phyloP scores from a whole-genome alignment of 2,329 filamentous ascomycete species.

The Nothophoma quercina region DNA sequence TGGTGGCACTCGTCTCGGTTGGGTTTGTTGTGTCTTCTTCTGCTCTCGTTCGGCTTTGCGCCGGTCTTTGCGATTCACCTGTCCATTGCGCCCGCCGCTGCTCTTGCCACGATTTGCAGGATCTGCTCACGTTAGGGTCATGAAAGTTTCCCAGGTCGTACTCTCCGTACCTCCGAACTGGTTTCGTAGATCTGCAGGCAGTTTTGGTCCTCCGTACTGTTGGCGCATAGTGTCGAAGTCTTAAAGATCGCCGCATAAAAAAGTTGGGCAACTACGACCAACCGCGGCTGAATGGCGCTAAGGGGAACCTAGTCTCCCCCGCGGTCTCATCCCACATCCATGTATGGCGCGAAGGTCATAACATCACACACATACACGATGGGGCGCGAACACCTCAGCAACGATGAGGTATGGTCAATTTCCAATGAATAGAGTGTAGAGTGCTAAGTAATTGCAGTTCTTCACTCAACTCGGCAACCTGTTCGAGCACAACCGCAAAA shows the following conservation, averaged over 20 bases:
- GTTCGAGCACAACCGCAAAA: slow-evolving; percentile 71
- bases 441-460: slow-evolving; percentile 63
- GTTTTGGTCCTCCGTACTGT: slow-evolving; percentile 51
- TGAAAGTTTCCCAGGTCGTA: background rate
- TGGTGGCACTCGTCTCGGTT: slow-evolving; percentile 9
- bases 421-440: no score
- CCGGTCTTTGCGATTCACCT: slow-evolving; percentile 66
- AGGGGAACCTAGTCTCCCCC: slow-evolving; percentile 23
- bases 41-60: slow-evolving; percentile 70
- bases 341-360: slow-evolving; percentile 33
- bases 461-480: slow-evolving; percentile 73
- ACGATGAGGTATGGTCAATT: slow-evolving; percentile 66
- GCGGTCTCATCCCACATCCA: slow-evolving; percentile 27
- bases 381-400: slow-evolving; percentile 62
- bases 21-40: slow-evolving; percentile 61
- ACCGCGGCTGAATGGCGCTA: slow-evolving; percentile 11
- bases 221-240: slow-evolving; percentile 47
- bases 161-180: slow-evolving; percentile 49
- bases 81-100: slow-evolving; percentile 37
- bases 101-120: slow-evolving; percentile 35
- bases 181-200: slow-evolving; percentile 56
- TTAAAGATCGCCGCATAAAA: slow-evolving; percentile 29
- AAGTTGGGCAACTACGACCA: slow-evolving; percentile 40
- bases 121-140: slow-evolving; percentile 29
- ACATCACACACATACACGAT: slow-evolving; percentile 45